Evolutionary conservation across 495 filamentous ascomycete species (phyloP), one percentile per base, ranked within the genome.

Genomic region (Talaromyces wortmannii): DNA sequence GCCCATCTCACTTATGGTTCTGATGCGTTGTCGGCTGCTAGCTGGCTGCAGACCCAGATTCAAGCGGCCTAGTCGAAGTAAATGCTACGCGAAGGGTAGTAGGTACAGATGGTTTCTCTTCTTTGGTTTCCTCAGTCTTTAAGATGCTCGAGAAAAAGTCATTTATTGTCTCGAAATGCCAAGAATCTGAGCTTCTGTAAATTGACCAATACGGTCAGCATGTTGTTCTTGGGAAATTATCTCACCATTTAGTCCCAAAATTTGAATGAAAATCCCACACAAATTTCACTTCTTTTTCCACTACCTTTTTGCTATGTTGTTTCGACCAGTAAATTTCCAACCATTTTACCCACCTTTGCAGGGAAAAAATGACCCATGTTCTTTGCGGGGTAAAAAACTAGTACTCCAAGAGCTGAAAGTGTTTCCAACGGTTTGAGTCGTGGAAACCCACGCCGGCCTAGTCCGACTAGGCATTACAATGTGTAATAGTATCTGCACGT

Each of bases 1-100:
- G 65, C 76, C 12, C 79, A 82, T 58, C 66, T 76, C 30, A 70
- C 65, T 0, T 82, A 82, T 50, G 58, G 72, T 5, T 48, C 46
- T 12, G 50, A 67, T 52, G 63, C 63, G 7, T 51, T 36, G 3
- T 46, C 57, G 18, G 63, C 63, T 7, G 63, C 59, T 10, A 52
- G 31, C 12, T 66, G 63, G 52, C 50, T 66, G 55, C 52, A 51
- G 11, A 5, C 33, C 1, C 17, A 52, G 49, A 36, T 52, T n/a
- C 23, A 52, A 36, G 67, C 36, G 36, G 36, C 36, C 1, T 2
- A 40, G 36, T 40, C 36, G 13, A 2, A 2, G 36, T 40, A 40
- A 5, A 40, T 40, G 36, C 13, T 40, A 40, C 36, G 13, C 13
- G 36, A 40, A 40, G 36, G 8, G 36, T 13, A 40, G 8, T 5